Percentiles rank a stretch among this genome's conserved stretches.
These are phyloP conservation scores for Annulohypoxylon nitens DNA, from an alignment of 495 filamentous ascomycete genomes.

Conservation along the genomic window DNA sequence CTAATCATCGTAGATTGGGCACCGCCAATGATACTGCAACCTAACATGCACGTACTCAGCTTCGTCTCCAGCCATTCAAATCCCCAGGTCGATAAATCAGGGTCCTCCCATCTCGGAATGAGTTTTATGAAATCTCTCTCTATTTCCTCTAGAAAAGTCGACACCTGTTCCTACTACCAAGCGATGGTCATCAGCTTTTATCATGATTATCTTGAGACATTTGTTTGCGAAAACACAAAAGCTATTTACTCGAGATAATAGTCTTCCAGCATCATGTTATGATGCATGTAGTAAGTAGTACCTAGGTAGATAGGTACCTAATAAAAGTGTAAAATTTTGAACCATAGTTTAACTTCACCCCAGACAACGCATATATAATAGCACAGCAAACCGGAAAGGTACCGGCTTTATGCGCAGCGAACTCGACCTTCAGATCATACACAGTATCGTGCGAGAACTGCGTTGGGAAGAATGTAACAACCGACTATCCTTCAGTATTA, in stretches of 20 bases:
- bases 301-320: too few relatives aligned
- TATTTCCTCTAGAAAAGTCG: neutral
- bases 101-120: too few relatives aligned
- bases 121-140: neutral
- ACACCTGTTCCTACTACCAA: neutral
- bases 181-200: neutral
- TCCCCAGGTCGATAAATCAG: neutral
- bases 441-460: neutral
- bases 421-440: neutral
- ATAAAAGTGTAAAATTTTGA: neutral
- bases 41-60: too few relatives aligned
- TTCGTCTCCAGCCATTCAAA: too few relatives aligned
- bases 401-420: neutral
- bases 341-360: neutral
- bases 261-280: slow-evolving; percentile 19
- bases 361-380: slow-evolving; percentile 29
- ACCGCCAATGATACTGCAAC: too few relatives aligned
- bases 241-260: neutral
- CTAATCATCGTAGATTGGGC: too few relatives aligned
- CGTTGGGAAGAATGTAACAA: neutral
- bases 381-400: slow-evolving; percentile 8
- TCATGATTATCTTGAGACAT: slow-evolving; percentile 13
- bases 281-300: slow-evolving; percentile 30
- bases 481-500: neutral
- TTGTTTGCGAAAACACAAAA: neutral